A percentile compares a stretch with the other conserved stretches of the same genome.
Conservation (phyloP, 768 basidiomycete species). For the Antrodiella citrinella region DNA sequence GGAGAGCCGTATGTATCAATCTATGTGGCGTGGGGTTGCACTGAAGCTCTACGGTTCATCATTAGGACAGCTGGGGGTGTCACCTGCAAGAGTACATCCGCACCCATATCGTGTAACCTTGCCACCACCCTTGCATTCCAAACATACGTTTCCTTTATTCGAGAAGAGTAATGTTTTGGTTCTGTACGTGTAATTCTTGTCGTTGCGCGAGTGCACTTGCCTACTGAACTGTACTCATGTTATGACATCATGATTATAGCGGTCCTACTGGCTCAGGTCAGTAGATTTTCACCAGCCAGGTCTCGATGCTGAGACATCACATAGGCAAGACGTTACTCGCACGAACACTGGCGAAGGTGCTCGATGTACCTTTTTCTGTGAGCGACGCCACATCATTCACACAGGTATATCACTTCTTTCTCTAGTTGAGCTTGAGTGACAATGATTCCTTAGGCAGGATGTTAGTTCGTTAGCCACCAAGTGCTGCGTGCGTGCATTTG, state of each 20-base stretch:
- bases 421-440: neutral
- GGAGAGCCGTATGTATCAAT: conserved; percentile 21
- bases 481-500: neutral
- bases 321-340: conserved; percentile 85
- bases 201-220: conserved; percentile 8
- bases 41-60: too few relatives aligned
- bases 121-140: conserved; percentile 27
- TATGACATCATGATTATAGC: conserved; percentile 34
- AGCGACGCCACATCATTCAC: conserved; percentile 94
- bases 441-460: conserved; percentile 49
- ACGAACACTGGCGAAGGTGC: conserved; percentile 81
- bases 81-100: conserved; percentile 57
- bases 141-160: conserved; percentile 49
- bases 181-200: conserved; percentile 45
- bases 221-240: neutral
- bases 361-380: conserved; percentile 92
- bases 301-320: neutral
- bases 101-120: conserved; percentile 32
- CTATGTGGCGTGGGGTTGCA: neutral
- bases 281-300: conserved; percentile 7
- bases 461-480: conserved; percentile 34
- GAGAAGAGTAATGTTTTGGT: conserved; percentile 97
- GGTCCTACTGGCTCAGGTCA: conserved; percentile 83
- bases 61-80: conserved; percentile 33
- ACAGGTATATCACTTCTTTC: conserved; percentile 41